A percentile compares a stretch with the other conserved stretches of the same genome.
Conservation (phyloP, 2,329 filamentous ascomycete species). For the Tolypocladium guangdongense region DNA sequence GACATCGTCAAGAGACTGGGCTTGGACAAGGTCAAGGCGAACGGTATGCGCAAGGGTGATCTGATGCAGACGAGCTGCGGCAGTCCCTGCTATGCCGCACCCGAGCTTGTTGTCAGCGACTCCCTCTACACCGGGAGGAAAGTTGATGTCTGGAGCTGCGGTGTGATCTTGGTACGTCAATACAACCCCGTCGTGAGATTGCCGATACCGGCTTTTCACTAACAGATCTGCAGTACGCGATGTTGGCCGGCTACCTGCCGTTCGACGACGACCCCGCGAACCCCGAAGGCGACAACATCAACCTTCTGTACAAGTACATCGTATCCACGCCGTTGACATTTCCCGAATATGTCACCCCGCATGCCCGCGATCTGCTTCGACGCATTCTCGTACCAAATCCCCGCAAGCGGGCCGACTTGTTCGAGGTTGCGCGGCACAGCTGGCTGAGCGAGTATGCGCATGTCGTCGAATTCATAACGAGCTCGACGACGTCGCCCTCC, state of each 20-base stretch:
- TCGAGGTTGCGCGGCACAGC: constrained; percentile 94
- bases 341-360: constrained; percentile 96
- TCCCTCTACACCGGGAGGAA: constrained; percentile 95
- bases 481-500: constrained; percentile 75
- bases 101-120: constrained; percentile 93
- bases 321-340: constrained; percentile 95
- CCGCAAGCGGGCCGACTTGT: constrained; percentile 85
- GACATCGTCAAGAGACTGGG: constrained; percentile 80
- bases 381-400: constrained; percentile 93
- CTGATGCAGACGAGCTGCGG: constrained; percentile 99
- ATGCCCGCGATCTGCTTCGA: constrained; percentile 83
- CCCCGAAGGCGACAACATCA: constrained; percentile 98
- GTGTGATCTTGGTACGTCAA: constrained; percentile 80
- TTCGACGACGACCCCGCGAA: constrained; percentile 98
- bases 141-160: constrained; percentile 98
- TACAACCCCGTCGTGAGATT: not conserved
- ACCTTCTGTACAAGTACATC: constrained; percentile 97
- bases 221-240: constrained; percentile 65
- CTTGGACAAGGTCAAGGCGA: constrained; percentile 67
- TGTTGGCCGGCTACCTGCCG: constrained; percentile 93
- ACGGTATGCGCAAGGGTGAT: constrained; percentile 75
- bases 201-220: not conserved
- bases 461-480: constrained; percentile 93
- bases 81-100: constrained; percentile 94
- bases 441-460: constrained; percentile 98